A percentile compares a stretch with the other conserved stretches of the same genome.
Evolutionary conservation across 306 rosid species (phyloP).

Genomic region (Begonia masoniana): DNA sequence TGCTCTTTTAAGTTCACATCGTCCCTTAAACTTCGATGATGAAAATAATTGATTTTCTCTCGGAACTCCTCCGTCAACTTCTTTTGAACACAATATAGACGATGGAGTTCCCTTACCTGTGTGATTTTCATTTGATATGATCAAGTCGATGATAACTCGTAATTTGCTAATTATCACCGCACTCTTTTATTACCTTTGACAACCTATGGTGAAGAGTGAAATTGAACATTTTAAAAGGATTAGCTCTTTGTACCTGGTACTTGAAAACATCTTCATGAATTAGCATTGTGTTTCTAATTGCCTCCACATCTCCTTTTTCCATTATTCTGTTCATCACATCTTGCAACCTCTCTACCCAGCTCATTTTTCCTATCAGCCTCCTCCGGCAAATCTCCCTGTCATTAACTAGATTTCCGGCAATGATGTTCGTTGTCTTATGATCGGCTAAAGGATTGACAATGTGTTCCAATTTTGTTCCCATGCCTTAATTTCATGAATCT

Average conservation of each 20-base stretch:
- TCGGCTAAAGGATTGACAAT: conserved; percentile 43
- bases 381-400: too few species aligned
- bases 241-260: conserved; percentile 44
- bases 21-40: conserved; percentile 31
- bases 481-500: conserved; percentile 29
- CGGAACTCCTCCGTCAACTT: conserved; percentile 57
- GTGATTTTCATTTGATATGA: too few species aligned
- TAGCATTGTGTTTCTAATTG: conserved; percentile 76
- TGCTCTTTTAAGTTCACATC: conserved; percentile 45
- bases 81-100: conserved; percentile 71
- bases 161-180: too few species aligned
- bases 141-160: too few species aligned
- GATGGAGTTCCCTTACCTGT: conserved; percentile 78
- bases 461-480: conserved; percentile 74
- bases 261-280: conserved; percentile 74
- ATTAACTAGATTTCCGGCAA: too few species aligned
- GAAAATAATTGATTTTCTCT: conserved; percentile 33
- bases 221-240: conserved; percentile 1
- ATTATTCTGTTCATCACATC: conserved; percentile 46
- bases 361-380: conserved; percentile 1
- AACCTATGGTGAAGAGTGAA: not conserved
- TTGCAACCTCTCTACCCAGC: conserved; percentile 22
- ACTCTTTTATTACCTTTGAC: too few species aligned
- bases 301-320: conserved; percentile 41
- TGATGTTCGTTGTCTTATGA: conserved; percentile 14